phyloP scores from a whole-genome alignment of 2,329 filamentous ascomycete genomes.

The Botrytis paeoniae region DNA sequence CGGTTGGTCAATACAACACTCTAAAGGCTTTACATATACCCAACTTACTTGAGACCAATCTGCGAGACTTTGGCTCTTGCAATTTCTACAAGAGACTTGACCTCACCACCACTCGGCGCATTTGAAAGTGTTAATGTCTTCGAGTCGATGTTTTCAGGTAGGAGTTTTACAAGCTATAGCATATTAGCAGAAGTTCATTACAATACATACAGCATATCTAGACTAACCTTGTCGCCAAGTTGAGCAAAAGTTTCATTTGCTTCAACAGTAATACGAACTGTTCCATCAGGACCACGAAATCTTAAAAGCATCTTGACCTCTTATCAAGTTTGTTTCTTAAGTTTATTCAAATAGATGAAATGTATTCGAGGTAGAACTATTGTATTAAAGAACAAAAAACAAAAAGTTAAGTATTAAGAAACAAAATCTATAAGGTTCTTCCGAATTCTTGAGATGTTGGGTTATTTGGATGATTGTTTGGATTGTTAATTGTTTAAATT shows the following conservation, averaged over 20 bases:
- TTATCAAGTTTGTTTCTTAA: not conserved
- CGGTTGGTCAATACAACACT: conserved; percentile 7
- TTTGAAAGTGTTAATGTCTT: conserved; percentile 61
- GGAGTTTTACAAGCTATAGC: conserved; percentile 52
- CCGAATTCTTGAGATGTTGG: not conserved
- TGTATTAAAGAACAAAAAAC: not conserved
- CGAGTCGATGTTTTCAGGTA: conserved; percentile 61
- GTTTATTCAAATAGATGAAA: not conserved
- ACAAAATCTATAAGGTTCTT: conserved; percentile 1
- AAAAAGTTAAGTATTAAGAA: not conserved
- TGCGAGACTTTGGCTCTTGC: conserved; percentile 53
- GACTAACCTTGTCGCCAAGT: conserved; percentile 51
- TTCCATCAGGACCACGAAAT: conserved; percentile 80
- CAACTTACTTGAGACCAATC: conserved; percentile 56
- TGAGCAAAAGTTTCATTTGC: conserved; percentile 68
- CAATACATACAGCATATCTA: not conserved
- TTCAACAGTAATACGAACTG: conserved; percentile 79
- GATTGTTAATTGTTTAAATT: not conserved
- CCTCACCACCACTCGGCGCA: conserved; percentile 55
- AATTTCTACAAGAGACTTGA: conserved; percentile 58
- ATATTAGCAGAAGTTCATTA: conserved; percentile 23
- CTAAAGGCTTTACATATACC: not conserved
- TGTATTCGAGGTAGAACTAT: not conserved
- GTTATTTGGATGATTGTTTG: not conserved
- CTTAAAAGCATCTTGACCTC: conserved; percentile 32